Evolutionary conservation across 805 yeast species (phyloP).

Genomic region (Wickerhamiella sergipiensis): DNA sequence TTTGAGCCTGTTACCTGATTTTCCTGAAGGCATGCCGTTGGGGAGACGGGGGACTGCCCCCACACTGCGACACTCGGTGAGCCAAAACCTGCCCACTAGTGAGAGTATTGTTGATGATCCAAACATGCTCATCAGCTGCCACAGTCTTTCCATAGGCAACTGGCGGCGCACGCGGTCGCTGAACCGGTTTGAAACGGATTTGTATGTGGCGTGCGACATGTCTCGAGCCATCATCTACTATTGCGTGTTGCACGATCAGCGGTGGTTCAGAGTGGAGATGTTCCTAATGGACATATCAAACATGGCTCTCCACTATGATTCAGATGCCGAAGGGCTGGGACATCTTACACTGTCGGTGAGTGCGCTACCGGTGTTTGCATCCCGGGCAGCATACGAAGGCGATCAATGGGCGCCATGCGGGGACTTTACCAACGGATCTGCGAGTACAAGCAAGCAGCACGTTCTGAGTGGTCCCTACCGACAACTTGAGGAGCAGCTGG

Average conservation of each 20-base stretch:
- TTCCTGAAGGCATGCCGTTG: not conserved
- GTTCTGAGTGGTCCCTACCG: not conserved
- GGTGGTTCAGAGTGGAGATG: not conserved
- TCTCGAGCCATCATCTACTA: not conserved
- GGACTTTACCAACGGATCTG: constrained; percentile 2
- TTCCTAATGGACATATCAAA: not conserved
- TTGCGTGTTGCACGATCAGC: not conserved
- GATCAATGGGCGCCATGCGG: not conserved
- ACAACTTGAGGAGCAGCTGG: not conserved
- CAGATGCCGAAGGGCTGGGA: not conserved
- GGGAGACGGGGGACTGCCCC: not conserved
- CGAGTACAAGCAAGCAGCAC: not conserved
- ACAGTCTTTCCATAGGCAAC: not conserved
- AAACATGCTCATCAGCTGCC: not conserved
- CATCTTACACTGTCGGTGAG: not conserved
- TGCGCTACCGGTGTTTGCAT: not conserved
- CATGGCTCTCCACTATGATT: not conserved
- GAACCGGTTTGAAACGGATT: not conserved
- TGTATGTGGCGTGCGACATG: not conserved
- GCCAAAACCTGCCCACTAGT: not conserved
- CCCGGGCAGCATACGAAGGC: not conserved
- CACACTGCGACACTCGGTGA: not conserved
- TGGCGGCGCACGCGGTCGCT: constrained; percentile 1
- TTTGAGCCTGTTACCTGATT: not conserved
- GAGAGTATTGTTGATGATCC: not conserved